These are phyloP conservation scores for Argentina anserina DNA, from an alignment of 306 rosid species.

Conservation along the genomic window DNA sequence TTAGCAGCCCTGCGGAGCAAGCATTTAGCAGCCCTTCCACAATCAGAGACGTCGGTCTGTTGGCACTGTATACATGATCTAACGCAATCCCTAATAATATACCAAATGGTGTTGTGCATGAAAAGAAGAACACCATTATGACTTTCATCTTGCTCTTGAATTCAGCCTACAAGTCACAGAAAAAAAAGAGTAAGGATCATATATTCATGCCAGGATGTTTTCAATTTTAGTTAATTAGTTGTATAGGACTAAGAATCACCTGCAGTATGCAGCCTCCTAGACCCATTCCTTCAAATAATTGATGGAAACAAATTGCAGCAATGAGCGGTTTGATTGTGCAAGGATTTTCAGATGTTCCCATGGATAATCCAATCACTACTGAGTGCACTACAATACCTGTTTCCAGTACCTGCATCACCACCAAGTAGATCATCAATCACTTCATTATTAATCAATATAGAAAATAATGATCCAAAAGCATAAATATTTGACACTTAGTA, in stretches of 20 bases:
- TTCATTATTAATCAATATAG: background rate
- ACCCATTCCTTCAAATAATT: constrained; percentile 73
- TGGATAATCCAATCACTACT: constrained; percentile 67
- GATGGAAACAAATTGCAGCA: constrained; percentile 77
- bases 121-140: constrained; percentile 55
- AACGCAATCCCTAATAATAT: constrained; percentile 54
- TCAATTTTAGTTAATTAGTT: background rate
- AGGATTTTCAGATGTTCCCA: constrained; percentile 66
- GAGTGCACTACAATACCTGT: constrained; percentile 71
- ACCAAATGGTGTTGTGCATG: constrained; percentile 63
- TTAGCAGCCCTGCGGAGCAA: constrained; percentile 57
- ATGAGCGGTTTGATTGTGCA: constrained; percentile 68
- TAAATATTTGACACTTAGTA: background rate
- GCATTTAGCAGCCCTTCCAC: constrained; percentile 65
- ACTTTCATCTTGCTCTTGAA: constrained; percentile 42
- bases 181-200: background rate
- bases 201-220: background rate
- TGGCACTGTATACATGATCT: constrained; percentile 45
- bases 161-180: constrained; percentile 38
- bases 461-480: background rate
- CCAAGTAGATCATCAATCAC: background rate
- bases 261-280: constrained; percentile 68
- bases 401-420: constrained; percentile 50
- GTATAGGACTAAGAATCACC: constrained; percentile 27
- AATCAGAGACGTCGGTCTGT: constrained; percentile 48